Conservation (phyloP, 495 filamentous ascomycete genomes). For the Aspergillus mulundensis region DNA sequence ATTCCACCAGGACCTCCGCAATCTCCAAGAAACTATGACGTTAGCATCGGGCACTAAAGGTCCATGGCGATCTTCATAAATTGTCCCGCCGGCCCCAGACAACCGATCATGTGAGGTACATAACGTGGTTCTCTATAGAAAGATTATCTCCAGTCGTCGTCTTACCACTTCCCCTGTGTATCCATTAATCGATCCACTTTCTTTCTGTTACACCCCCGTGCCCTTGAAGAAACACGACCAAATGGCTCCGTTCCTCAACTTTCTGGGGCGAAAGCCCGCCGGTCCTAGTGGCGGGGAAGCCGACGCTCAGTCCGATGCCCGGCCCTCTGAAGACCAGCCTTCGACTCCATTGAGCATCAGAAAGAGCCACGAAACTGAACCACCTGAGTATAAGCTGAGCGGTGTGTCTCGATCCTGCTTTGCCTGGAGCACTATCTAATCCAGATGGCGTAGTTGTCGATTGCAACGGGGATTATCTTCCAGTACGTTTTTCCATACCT, state of each 20-base stretch:
- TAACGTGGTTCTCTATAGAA: slow-evolving; percentile 11
- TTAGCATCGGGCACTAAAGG: slow-evolving; percentile 3
- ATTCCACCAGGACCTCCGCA: background rate
- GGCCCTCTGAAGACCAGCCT: slow-evolving; percentile 39
- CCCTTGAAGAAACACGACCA: slow-evolving; percentile 10
- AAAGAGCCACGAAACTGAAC: slow-evolving; percentile 53
- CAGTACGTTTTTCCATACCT: slow-evolving; percentile 48
- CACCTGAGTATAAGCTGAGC: slow-evolving; percentile 76
- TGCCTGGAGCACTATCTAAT: background rate
- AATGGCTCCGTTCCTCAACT: slow-evolving; percentile 75
- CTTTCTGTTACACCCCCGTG: background rate
- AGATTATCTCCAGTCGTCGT: background rate
- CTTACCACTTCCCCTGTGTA: slow-evolving; percentile 2
- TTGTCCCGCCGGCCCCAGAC: slow-evolving; percentile 16
- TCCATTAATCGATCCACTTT: background rate
- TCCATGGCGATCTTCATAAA: slow-evolving; percentile 13
- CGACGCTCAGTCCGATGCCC: slow-evolving; percentile 43
- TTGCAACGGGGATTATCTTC: slow-evolving; percentile 93
- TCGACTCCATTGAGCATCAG: slow-evolving; percentile 55
- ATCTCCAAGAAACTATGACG: slow-evolving; percentile 2
- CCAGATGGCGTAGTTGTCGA: slow-evolving; percentile 69
- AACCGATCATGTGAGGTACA: slow-evolving; percentile 28
- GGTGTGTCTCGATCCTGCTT: slow-evolving; percentile 49
- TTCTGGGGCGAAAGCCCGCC: slow-evolving; percentile 59
- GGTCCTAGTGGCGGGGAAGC: slow-evolving; percentile 38